Conservation (phyloP, 2,329 filamentous ascomycete genomes). For the Arthrobotrys megalospora region DNA sequence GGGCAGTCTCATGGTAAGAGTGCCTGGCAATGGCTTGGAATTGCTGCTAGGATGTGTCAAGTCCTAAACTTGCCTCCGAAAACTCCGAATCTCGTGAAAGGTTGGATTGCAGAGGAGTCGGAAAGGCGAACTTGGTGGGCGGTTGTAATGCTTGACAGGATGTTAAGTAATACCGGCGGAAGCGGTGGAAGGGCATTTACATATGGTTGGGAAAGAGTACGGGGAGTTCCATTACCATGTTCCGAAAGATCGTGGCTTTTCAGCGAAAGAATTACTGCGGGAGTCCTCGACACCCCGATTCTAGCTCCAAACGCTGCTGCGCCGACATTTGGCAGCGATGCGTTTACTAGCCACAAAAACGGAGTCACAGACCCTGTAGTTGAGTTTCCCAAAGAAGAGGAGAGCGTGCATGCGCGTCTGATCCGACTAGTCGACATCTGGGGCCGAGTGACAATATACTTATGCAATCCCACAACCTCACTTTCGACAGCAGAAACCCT, state of each 20-base stretch:
- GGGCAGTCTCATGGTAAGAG: slow-evolving; percentile 75
- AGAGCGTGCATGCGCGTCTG: slow-evolving; percentile 69
- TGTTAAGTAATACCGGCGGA: slow-evolving; percentile 55
- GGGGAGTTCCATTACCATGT: slow-evolving; percentile 74
- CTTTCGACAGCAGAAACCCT: slow-evolving; percentile 73
- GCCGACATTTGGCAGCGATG: slow-evolving; percentile 76
- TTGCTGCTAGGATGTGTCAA: slow-evolving; percentile 71
- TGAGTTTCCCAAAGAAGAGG: slow-evolving; percentile 69
- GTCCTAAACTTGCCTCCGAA: slow-evolving; percentile 62
- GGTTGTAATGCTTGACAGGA: slow-evolving; percentile 79
- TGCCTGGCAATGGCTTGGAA: slow-evolving; percentile 78
- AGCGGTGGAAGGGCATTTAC: slow-evolving; percentile 71
- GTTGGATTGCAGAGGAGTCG: slow-evolving; percentile 75
- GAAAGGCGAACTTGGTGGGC: slow-evolving; percentile 81
- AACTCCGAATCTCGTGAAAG: slow-evolving; percentile 65
- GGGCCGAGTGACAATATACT: slow-evolving; percentile 70
- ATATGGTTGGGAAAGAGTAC: slow-evolving; percentile 75
- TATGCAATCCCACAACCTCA: slow-evolving; percentile 61
- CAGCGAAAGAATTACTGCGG: slow-evolving; percentile 54
- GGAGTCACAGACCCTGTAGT: slow-evolving; percentile 66
- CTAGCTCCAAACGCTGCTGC: slow-evolving; percentile 69
- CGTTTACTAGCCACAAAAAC: slow-evolving; percentile 67
- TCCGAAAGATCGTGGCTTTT: slow-evolving; percentile 68
- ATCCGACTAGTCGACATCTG: slow-evolving; percentile 70
- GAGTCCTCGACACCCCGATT: slow-evolving; percentile 61